A percentile compares a stretch with the other conserved stretches of the same genome.
Evolutionary conservation across 2,329 filamentous ascomycete species (phyloP).

Genomic region (Setomelanomma holmii): DNA sequence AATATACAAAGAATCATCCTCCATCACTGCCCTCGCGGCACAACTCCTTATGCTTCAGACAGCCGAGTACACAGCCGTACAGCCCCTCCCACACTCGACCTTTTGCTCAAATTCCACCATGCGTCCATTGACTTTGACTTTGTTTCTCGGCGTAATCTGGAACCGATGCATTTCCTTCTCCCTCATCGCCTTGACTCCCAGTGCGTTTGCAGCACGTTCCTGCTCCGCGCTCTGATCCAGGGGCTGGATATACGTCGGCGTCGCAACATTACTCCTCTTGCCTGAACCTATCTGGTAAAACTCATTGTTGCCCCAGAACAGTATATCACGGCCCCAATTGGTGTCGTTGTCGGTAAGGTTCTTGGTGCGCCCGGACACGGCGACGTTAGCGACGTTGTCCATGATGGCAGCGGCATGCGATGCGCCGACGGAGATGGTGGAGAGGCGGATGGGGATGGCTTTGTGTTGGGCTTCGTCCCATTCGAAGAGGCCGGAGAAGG

Average conservation of each 20-base stretch:
- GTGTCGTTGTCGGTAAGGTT: constrained; percentile 68
- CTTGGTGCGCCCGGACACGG: constrained; percentile 54
- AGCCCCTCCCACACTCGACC: constrained; percentile 85
- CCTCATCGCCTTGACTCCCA: constrained; percentile 54
- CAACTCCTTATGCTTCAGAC: background rate
- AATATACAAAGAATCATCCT: background rate
- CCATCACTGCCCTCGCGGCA: background rate
- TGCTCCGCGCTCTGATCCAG: constrained; percentile 69
- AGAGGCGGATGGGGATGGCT: constrained; percentile 78
- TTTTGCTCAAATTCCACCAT: constrained; percentile 82
- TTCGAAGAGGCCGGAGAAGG: constrained; percentile 83
- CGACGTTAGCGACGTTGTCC: constrained; percentile 77
- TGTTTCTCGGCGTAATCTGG: constrained; percentile 79
- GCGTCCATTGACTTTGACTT: constrained; percentile 71
- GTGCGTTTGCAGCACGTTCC: constrained; percentile 33
- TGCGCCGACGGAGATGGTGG: constrained; percentile 74
- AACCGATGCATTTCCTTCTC: constrained; percentile 75
- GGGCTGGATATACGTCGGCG: constrained; percentile 79
- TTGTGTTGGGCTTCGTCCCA: constrained; percentile 77
- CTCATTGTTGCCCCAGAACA: constrained; percentile 97
- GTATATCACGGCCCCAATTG: constrained; percentile 85
- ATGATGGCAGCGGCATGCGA: constrained; percentile 85
- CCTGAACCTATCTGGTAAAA: constrained; percentile 92
- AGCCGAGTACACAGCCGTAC: constrained; percentile 63
- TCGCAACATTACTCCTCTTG: constrained; percentile 79